Base-by-base conservation (phyloP, 768 basidiomycete species). In the Basidioascus undulatus region DNA sequence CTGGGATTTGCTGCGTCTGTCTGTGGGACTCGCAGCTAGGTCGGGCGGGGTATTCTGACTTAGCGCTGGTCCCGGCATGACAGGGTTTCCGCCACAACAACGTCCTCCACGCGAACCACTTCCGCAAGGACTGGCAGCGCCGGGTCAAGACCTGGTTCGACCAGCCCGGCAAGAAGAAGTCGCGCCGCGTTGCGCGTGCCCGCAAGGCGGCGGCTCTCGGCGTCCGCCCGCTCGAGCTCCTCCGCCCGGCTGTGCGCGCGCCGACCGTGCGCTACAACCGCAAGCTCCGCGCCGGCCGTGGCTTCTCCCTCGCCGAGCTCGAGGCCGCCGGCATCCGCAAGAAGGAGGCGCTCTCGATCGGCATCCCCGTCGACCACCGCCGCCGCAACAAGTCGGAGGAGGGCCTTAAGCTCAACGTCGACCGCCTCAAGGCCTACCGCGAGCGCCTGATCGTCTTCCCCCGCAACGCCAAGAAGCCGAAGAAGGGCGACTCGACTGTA, bases 41-140 rank as follows among this genome's bases (percentile, higher is more conserved):
- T n/a, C n/a, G n/a, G n/a, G n/a, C n/a, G n/a, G n/a, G n/a, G n/a
- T n/a, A n/a, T n/a, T n/a, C n/a, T n/a, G n/a, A n/a, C n/a, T n/a
- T n/a, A n/a, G n/a, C n/a, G n/a, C n/a, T n/a, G n/a, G n/a, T n/a
- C n/a, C n/a, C n/a, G n/a, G n/a, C n/a, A n/a, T n/a, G n/a, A n/a
- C n/a, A n/a, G 76, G 76, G 74, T 70, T 76, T 77, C 59, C 65
- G 61, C 50, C 69, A 74, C 64, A 78, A 77, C 63, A 79, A 79
- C 71, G 75, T 80, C 66, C 80, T 89, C 61, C 84, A 73, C 65
- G 70, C 62, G 53, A 86, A 86, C 64, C 84, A 92, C 61, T 86
- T 86, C 72, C 81, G 74, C 68, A 96, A 96, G 74, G 87, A 96
- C 61, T 96, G 87, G 87, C 89, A 96, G 43, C 71, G 75, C 57